Percentiles rank a stretch among this genome's conserved stretches.
Evolutionary conservation across 1,139 yeast species (phyloP).

Genomic region (Wickerhamomyces sp.): DNA sequence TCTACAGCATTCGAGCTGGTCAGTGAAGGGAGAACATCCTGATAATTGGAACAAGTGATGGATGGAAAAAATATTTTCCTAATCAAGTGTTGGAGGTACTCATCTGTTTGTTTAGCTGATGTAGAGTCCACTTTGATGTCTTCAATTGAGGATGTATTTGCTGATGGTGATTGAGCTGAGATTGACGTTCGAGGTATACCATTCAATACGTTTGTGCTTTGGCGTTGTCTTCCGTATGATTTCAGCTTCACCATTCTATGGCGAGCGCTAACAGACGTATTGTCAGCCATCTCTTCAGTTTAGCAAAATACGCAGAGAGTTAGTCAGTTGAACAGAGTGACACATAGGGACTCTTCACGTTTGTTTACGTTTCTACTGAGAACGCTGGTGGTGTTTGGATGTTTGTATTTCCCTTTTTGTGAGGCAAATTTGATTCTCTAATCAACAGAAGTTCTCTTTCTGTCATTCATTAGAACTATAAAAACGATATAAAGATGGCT

Average conservation of each 20-base stretch:
- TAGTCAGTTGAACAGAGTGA: not conserved
- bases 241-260: constrained; percentile 14
- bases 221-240: not conserved
- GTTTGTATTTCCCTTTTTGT: not conserved
- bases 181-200: too few relatives aligned
- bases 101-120: constrained; percentile 17
- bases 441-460: not conserved
- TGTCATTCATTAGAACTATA: too few relatives aligned
- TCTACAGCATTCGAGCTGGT: constrained; percentile 34
- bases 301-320: not conserved
- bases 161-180: not conserved
- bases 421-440: not conserved
- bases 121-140: too few relatives aligned
- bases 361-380: not conserved
- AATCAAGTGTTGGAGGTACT: constrained; percentile 24
- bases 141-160: not conserved
- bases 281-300: not conserved
- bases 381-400: not conserved
- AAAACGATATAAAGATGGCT: too few relatives aligned
- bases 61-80: constrained; percentile 24
- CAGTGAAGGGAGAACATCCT: constrained; percentile 28
- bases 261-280: constrained; percentile 4
- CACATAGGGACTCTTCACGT: not conserved
- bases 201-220: not conserved
- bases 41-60: constrained; percentile 10